Evolutionary conservation across 139 green algal species (phyloP), one percentile per base, ranked within the genome.

Genomic region (Klebsormidium nitens): DNA sequence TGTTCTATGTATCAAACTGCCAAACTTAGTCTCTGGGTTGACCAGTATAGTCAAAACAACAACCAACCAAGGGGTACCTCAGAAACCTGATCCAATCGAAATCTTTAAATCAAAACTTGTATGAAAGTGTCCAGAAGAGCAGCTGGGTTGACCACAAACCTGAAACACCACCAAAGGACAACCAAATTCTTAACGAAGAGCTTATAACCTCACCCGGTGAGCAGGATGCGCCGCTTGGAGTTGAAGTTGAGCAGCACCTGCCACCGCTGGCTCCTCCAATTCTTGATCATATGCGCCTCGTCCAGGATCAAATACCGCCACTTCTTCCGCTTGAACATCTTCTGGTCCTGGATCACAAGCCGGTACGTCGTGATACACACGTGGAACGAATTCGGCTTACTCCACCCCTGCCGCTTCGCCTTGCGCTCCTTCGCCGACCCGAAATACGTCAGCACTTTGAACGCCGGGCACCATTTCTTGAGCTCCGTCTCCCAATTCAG

Each of bases 221-320:
- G 91, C 44, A 98, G 89, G 61, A 98, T 85, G 59, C 93, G 81
- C 49, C 91, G 87, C 79, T 95, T 93, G 70, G 81, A 84, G 79
- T 95, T 95, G 84, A 98, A 98, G 72, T 94, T 89, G 70, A 98
- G 87, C 78, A 98, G 88, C 28, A 89, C 95, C 85, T 96, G 91
- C 93, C 93, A 98, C 11, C 93, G 82, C 86, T 96, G 91, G 71
- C 81, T 91, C 77, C 91, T 89, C 93, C 93, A 98, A 83, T 98
- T 98, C 84, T 98, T 98, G 82, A 98, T 98, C 90, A 98, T 97
- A 85, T 98, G 93, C n/a, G 93, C 93, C 83, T 98, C 93, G 62
- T 98, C 93, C 65, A 98, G 82, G 74, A 98, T 97, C 29, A 98
- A 84, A 77, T 97, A 98, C 64, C 89, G 84, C 93, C 93, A 98